phyloP scores from a whole-genome alignment of 179 eudicot species.

The Kewa caespitosa region DNA sequence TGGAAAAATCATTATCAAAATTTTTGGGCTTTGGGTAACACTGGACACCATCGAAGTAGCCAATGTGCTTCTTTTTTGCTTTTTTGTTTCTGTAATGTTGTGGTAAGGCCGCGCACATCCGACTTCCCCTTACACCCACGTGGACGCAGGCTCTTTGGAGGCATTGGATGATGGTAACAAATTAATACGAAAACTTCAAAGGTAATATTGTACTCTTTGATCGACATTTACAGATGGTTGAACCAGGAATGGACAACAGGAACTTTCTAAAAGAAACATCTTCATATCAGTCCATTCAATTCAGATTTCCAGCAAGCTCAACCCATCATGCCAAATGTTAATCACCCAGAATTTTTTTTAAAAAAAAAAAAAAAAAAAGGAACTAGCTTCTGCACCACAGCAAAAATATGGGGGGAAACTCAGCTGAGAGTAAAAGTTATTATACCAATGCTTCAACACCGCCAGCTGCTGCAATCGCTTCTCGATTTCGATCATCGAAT shows the following conservation, averaged over 20 bases:
- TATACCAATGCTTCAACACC: slow-evolving; percentile 99
- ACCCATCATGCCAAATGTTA: background rate
- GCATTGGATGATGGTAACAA: too few relatives aligned
- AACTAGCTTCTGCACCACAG: too few relatives aligned
- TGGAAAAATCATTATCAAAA: too few relatives aligned
- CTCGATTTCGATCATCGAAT: slow-evolving; percentile 95
- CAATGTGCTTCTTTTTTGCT: too few relatives aligned
- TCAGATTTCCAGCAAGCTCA: background rate
- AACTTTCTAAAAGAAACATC: background rate
- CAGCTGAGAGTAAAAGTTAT: background rate
- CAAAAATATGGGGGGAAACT: background rate
- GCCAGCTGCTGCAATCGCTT: slow-evolving; percentile 89
- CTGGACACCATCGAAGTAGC: too few relatives aligned
- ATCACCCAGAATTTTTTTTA: background rate
- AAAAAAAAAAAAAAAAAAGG: background rate
- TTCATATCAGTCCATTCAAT: background rate
- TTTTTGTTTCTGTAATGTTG: too few relatives aligned
- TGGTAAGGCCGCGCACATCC: too few relatives aligned
- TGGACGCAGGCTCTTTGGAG: too few relatives aligned
- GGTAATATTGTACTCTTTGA: too few relatives aligned
- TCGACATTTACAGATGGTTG: background rate
- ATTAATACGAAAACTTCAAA: too few relatives aligned
- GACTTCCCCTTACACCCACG: too few relatives aligned
- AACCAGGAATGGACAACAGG: background rate
- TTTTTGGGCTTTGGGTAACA: too few relatives aligned